phyloP scores from a whole-genome alignment of 164 flowering plant species.

The Cinnamomum chago region DNA sequence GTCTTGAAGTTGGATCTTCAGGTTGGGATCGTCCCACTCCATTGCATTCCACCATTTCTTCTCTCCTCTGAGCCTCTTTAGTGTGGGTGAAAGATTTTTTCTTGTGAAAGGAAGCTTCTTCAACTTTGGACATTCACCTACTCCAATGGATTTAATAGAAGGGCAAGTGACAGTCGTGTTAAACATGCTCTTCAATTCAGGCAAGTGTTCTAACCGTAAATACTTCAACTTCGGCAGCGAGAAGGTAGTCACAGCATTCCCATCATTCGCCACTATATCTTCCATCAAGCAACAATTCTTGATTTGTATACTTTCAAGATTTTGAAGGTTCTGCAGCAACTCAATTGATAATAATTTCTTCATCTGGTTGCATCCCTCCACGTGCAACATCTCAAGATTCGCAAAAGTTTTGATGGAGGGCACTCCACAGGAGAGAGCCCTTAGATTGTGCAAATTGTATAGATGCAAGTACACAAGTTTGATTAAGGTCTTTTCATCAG shows the following conservation, averaged over 20 bases:
- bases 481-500: background rate
- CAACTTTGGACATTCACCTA: background rate
- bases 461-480: background rate
- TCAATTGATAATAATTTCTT: background rate
- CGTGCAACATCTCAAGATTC: background rate
- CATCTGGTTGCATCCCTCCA: background rate
- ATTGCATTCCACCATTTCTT: conserved; percentile 3
- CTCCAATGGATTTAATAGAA: background rate
- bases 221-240: background rate
- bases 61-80: background rate
- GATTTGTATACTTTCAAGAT: background rate
- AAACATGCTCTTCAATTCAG: no score
- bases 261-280: background rate
- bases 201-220: background rate
- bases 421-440: background rate
- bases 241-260: no score
- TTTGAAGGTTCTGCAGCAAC: background rate
- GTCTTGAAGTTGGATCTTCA: background rate
- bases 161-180: no score
- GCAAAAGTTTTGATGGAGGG: background rate
- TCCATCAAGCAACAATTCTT: background rate
- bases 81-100: background rate
- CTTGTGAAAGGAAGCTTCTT: conserved; percentile 1
- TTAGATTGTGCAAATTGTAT: background rate
- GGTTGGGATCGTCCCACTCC: conserved; percentile 3